Conservation (phyloP, 805 yeast species). For the Ascoidea rubescens region DNA sequence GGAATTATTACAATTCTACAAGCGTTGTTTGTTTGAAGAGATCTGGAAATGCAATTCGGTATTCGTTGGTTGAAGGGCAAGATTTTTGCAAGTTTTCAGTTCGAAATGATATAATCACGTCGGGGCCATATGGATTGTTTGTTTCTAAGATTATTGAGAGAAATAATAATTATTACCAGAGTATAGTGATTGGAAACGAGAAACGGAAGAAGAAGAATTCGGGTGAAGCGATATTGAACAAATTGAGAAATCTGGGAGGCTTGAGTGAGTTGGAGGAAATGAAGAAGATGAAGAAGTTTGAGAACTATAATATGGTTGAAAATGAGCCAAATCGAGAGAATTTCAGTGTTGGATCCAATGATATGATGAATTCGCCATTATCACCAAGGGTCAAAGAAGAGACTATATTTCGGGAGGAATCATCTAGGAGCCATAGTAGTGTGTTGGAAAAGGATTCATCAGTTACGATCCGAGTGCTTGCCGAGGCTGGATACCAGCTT, state of each 20-base stretch:
- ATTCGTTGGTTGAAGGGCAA: constrained; percentile 5
- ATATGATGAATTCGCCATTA: too few species aligned
- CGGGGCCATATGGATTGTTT: background rate
- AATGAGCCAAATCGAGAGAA: too few species aligned
- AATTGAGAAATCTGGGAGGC: background rate
- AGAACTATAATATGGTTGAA: too few species aligned
- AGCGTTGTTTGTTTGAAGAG: constrained; percentile 3
- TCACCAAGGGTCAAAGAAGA: too few species aligned
- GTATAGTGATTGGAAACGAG: background rate
- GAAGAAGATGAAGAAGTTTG: background rate
- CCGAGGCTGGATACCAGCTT: background rate
- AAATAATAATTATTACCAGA: too few species aligned
- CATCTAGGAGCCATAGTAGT: too few species aligned
- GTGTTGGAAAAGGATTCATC: background rate
- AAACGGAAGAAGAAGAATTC: background rate
- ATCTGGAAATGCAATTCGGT: constrained; percentile 5
- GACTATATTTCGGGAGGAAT: too few species aligned
- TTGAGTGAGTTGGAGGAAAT: background rate
- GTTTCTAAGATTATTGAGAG: too few species aligned
- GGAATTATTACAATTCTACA: constrained; percentile 2
- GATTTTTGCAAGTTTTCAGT: background rate
- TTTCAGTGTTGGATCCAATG: too few species aligned
- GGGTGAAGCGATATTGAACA: background rate
- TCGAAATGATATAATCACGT: background rate
- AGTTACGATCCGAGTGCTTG: background rate